Evolutionary conservation across 352 stramenopile genomes (phyloP).

Genomic region (Thraustochytrium sp.): DNA sequence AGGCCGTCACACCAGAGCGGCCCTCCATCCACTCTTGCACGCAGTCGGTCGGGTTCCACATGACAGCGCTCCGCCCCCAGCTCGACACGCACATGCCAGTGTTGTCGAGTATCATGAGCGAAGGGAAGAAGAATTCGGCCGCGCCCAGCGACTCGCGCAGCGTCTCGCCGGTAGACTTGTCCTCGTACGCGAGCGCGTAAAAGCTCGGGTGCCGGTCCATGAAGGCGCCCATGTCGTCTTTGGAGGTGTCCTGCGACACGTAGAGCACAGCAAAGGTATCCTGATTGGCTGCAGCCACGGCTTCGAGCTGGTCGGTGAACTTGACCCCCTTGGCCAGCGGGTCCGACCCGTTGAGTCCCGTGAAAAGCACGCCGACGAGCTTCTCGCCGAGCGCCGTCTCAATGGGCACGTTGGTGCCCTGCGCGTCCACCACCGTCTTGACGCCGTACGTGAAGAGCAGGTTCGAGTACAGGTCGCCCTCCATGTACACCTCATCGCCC

Average conservation of each 20-base stretch:
- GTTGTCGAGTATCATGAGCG: neutral
- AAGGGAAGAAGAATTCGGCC: neutral
- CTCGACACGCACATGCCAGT: neutral
- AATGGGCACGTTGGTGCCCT: neutral
- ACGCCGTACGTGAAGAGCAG: constrained; percentile 30
- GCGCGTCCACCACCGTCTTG: neutral
- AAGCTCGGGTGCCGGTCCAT: neutral
- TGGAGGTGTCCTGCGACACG: neutral
- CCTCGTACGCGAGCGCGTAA: neutral
- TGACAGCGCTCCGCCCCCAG: neutral
- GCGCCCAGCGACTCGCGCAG: neutral
- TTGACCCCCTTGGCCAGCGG: neutral
- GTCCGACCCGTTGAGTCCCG: neutral
- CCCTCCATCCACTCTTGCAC: neutral
- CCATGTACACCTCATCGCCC: constrained; percentile 10
- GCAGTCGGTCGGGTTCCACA: neutral
- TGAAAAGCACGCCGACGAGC: constrained; percentile 30
- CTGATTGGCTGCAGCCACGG: neutral
- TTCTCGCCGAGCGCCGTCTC: constrained; percentile 13
- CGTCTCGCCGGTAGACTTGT: neutral
- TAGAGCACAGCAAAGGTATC: constrained; percentile 20
- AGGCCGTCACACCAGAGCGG: neutral
- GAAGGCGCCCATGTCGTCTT: neutral
- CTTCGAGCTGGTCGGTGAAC: neutral
- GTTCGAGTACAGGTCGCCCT: neutral